Evolutionary conservation across 257 asterid genomes (phyloP).

Genomic region (Knoxia roxburghii): DNA sequence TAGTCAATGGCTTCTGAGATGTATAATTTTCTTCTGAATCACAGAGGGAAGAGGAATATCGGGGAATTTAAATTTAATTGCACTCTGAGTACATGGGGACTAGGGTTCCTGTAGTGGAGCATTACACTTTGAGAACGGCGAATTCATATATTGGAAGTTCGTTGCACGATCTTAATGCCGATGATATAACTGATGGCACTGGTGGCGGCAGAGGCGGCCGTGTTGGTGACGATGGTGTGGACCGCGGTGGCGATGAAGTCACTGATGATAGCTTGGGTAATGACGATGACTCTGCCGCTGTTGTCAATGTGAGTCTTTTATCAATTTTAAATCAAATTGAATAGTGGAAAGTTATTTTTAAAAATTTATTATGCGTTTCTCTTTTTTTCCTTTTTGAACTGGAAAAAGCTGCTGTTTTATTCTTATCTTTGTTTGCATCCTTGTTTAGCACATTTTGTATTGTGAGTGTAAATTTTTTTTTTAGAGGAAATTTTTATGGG

Average conservation of each 20-base stretch:
- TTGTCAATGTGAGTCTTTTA: slow-evolving; percentile 46
- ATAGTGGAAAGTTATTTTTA: background rate
- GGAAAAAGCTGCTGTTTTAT: no score
- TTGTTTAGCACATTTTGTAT: no score
- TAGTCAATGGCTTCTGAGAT: slow-evolving; percentile 8
- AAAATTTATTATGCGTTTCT: no score
- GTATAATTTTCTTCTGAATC: background rate
- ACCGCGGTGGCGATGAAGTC: slow-evolving; percentile 48
- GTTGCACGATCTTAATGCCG: slow-evolving; percentile 77
- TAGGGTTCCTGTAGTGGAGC: slow-evolving; percentile 69
- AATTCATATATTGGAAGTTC: slow-evolving; percentile 71
- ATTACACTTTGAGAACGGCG: slow-evolving; percentile 62
- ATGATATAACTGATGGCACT: slow-evolving; percentile 21
- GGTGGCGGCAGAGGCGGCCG: slow-evolving; percentile 17
- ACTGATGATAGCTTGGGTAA: slow-evolving; percentile 49
- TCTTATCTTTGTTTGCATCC: no score
- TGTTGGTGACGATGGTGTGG: slow-evolving; percentile 39
- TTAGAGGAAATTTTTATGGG: no score
- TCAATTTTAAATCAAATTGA: background rate
- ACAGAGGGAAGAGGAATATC: background rate
- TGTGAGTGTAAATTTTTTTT: no score
- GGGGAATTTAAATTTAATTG: background rate
- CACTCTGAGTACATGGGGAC: slow-evolving; percentile 38
- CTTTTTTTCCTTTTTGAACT: no score
- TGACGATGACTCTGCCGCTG: slow-evolving; percentile 73